These are phyloP conservation scores for Ustilago trichophora DNA, from an alignment of 1,284 basidiomycete species.

Conservation along the genomic window DNA sequence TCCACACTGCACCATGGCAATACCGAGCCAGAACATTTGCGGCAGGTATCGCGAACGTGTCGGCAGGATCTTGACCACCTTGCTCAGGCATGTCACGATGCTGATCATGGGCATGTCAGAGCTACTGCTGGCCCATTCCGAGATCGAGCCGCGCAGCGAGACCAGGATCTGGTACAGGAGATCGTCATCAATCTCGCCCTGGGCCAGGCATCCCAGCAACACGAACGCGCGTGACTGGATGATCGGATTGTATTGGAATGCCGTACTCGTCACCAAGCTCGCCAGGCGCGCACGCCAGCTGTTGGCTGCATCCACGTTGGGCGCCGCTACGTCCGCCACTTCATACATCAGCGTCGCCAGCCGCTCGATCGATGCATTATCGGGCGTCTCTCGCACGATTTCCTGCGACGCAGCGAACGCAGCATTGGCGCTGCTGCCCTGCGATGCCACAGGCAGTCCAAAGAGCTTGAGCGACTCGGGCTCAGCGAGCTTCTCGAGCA, in stretches of 20 bases:
- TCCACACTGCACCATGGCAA: constrained; percentile 59
- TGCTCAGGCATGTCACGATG: constrained; percentile 61
- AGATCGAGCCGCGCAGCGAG: constrained; percentile 69
- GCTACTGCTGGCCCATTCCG: constrained; percentile 56
- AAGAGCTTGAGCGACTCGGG: constrained; percentile 53
- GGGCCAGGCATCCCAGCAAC: constrained; percentile 79
- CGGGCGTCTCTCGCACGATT: constrained; percentile 50
- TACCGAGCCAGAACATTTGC: constrained; percentile 63
- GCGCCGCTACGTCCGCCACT: constrained; percentile 56
- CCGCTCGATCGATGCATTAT: constrained; percentile 55
- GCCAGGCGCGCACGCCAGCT: constrained; percentile 94
- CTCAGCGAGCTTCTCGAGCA: constrained; percentile 50
- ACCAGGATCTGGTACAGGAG: constrained; percentile 87
- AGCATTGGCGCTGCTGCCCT: constrained; percentile 17
- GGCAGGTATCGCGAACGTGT: constrained; percentile 56
- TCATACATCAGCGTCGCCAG: constrained; percentile 57
- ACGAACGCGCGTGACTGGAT: constrained; percentile 89
- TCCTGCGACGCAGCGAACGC: constrained; percentile 42
- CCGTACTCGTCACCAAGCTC: constrained; percentile 87
- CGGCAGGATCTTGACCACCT: constrained; percentile 61
- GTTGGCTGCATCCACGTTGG: constrained; percentile 76
- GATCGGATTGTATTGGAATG: constrained; percentile 89
- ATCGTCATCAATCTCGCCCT: constrained; percentile 79
- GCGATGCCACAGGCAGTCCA: constrained; percentile 40
- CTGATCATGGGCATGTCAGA: constrained; percentile 62